Evolutionary conservation across 2,329 filamentous ascomycete species (phyloP), one percentile per base, ranked within the genome.

Genomic region (Coleophoma crateriformis): DNA sequence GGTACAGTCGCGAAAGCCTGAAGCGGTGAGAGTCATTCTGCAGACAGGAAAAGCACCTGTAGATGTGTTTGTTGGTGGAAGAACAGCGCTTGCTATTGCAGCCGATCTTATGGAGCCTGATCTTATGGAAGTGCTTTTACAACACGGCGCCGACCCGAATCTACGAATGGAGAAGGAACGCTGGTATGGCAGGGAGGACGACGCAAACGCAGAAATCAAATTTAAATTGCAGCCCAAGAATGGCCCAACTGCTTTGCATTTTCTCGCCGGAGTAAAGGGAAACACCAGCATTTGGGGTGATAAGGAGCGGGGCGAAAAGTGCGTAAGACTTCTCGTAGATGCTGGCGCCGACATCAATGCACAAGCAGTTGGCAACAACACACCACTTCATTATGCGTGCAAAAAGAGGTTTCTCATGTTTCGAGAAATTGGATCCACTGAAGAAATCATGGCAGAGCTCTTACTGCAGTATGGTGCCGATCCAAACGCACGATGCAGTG

Each of bases 1-100:
- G 1, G 67, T 61, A 11, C 54, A 66, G 57, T 55, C 12, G 34
- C 50, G 2, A 37, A 33, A 11, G 39, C 48, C 38, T 4, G 40
- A 51, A n/a, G 44, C 53, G 20, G 50, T 49, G 0, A 40, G 37
- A 3, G 14, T 53, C 20, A 33, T 60, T 11, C 46, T 60, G 5
- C n/a, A 52, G 20, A 33, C 40, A 44, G 51, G 53, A n/a, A 52
- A 52, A 19, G 12, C 45, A 11, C 44, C 46, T 2, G 20, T 42
- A 7, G 14, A 42, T 14, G 7, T 15, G 12, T 13, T 11, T 42
- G 15, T 42, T 7, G 11, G 27, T 42, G 40, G 40, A 7, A 13
- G 27, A 42, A 42, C 7, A 19, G 15, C 20, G n/a, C 40, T 42
- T 20, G 15, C 19, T 42, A 4, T 42, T 14, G 20, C 40, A 14